phyloP scores from a whole-genome alignment of 176 grass and related monocot genomes.

The Phoenix dactylifera region DNA sequence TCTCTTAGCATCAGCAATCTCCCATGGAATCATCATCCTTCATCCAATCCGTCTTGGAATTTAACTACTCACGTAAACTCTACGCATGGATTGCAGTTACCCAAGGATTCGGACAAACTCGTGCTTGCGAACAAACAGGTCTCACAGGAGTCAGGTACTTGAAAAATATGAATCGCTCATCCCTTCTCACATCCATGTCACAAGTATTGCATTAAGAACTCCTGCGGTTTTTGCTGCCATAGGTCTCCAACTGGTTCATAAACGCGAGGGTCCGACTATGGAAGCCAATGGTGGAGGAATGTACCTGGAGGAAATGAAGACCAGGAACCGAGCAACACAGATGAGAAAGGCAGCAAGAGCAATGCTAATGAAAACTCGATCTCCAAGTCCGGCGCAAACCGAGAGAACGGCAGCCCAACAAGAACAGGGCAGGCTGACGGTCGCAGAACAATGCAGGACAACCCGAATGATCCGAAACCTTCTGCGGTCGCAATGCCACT shows the following conservation, averaged over 20 bases:
- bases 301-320: conserved; percentile 95
- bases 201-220: no score
- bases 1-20: no score
- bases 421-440: conserved; percentile 4
- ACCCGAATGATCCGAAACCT: not conserved
- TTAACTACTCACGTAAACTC: not conserved
- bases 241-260: conserved; percentile 99
- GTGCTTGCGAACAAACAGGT: conserved; percentile 97
- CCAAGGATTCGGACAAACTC: conserved; percentile 98
- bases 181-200: no score
- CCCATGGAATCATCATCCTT: no score
- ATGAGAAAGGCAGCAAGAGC: conserved; percentile 43
- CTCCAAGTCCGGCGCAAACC: conserved; percentile 14
- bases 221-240: no score
- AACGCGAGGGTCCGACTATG: conserved; percentile 92
- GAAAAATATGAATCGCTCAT: no score
- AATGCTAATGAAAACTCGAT: conserved; percentile 8
- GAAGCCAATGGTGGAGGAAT: conserved; percentile 99
- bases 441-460: not conserved
- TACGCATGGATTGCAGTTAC: conserved; percentile 42
- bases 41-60: no score
- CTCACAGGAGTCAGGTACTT: conserved; percentile 88
- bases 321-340: conserved; percentile 30
- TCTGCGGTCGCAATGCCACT: not conserved
- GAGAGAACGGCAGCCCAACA: not conserved